Evolutionary conservation across 192 early-diverging fungal species (phyloP), one percentile per base, ranked within the genome.

Genomic region (Phlyctochytrium planicorne): DNA sequence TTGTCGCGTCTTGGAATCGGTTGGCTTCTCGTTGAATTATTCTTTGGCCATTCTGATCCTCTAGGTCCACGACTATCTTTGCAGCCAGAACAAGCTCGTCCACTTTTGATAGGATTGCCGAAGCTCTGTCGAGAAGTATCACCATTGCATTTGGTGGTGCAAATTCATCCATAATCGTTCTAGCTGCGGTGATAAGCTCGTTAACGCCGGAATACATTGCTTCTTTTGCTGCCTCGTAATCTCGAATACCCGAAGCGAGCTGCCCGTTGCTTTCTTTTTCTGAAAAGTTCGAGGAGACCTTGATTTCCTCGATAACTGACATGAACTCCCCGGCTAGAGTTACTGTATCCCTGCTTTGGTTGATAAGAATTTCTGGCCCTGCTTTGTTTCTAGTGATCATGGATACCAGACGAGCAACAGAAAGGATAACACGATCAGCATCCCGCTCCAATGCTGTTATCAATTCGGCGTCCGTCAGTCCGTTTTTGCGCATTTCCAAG

Each of bases 171-270:
- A 86, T 80, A 1, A 80, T 77, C 2, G 80, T 75, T 30, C 80
- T 75, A n/a, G 86, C 78, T 12, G 76, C 74, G 50, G 87, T 88
- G 27, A 89, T 83, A 20, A 82, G 62, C n/a, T 77, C 78, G 47
- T 80, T 82, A 12, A 75, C 72, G 14, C 52, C 67, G 20, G 69
- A 53, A 64, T 82, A 82, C 33, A 82, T n/a, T 17, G 23, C 53
- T 17, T 80, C 80, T 73, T 82, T 82, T 53, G 68, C 71, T 2
- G 25, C 25, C 52, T 30, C n/a, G 47, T 76, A 74, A 1, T 68
- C 63, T 20, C 10, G 10, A 90, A 62, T 3, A 66, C 34, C 50
- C 32, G 24, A 70, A 72, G 56, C 16, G 62, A 27, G 34, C n/a
- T n/a, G n/a, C n/a, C n/a, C n/a, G n/a, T n/a, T n/a, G n/a, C n/a